Percentiles rank a stretch among this genome's conserved stretches.
Evolutionary conservation across 495 filamentous ascomycete species (phyloP).

Genomic region (Podospora pseudocomata): DNA sequence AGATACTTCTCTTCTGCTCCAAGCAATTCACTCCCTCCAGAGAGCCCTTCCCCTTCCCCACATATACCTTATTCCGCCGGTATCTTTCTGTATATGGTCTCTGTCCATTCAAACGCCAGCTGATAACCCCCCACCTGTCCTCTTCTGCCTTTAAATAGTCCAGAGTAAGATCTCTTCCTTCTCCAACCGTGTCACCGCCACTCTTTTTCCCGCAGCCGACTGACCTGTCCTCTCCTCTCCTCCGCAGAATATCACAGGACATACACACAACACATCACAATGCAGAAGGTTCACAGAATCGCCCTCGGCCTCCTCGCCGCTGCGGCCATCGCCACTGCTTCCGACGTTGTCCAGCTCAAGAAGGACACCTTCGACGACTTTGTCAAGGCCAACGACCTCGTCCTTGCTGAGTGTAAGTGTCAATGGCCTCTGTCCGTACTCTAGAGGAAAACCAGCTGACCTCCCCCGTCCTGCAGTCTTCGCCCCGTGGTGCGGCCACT

Average conservation of each 20-base stretch:
- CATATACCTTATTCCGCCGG: conserved; percentile 9
- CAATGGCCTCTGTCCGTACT: conserved; percentile 6
- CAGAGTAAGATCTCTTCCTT: conserved; percentile 22
- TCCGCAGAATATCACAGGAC: conserved; percentile 1
- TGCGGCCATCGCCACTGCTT: conserved; percentile 58
- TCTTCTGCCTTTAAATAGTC: conserved; percentile 29
- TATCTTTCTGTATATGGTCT: conserved; percentile 18
- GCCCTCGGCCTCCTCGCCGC: conserved; percentile 59
- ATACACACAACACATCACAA: conserved; percentile 14
- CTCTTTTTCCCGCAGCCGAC: not conserved
- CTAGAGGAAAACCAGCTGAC: conserved; percentile 15
- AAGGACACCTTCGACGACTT: conserved; percentile 83
- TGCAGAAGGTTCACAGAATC: conserved; percentile 33
- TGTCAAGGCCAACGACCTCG: conserved; percentile 76
- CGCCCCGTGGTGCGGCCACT: conserved; percentile 75
- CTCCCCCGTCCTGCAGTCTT: conserved; percentile 49
- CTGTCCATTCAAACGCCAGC: conserved; percentile 1
- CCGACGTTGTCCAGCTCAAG: conserved; percentile 80
- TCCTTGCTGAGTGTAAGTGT: conserved; percentile 71
- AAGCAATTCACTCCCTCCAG: conserved; percentile 8
- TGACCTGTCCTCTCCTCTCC: conserved; percentile 5
- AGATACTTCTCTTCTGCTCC: conserved; percentile 10
- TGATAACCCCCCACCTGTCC: conserved; percentile 7
- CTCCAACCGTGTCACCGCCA: not conserved
- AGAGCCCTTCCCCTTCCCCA: conserved; percentile 2